These are phyloP conservation scores for Monosporascus sp. DNA, from an alignment of 2,329 filamentous ascomycete genomes.

Conservation along the genomic window DNA sequence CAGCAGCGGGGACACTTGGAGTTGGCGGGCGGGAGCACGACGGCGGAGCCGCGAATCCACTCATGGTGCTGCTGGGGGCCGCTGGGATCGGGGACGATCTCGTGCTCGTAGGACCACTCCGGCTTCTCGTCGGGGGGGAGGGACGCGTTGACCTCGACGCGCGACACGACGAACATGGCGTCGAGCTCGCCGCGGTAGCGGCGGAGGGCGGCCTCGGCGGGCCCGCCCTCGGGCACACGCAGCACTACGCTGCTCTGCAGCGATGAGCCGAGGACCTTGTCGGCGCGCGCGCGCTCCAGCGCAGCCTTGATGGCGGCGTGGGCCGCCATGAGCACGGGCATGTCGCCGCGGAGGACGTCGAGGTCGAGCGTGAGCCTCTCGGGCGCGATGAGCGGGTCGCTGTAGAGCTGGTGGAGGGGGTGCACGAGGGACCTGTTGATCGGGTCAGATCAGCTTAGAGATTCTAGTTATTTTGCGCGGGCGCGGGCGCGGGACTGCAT, in stretches of 20 bases:
- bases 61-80: too few relatives aligned
- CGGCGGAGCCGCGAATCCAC: constrained; percentile 29
- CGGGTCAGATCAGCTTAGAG: neutral
- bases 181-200: constrained; percentile 49
- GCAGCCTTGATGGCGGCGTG: constrained; percentile 67
- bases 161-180: constrained; percentile 65
- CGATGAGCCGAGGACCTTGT: constrained; percentile 73
- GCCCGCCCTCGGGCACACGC: constrained; percentile 32
- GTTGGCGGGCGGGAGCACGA: constrained; percentile 44
- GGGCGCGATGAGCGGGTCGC: constrained; percentile 36
- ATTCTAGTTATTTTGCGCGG: too few relatives aligned
- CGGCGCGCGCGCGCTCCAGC: constrained; percentile 66
- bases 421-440: constrained; percentile 23
- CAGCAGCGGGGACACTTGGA: constrained; percentile 86
- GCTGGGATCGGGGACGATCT: constrained; percentile 30
- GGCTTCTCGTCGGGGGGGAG: constrained; percentile 21
- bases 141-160: constrained; percentile 44
- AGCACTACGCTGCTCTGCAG: constrained; percentile 71
- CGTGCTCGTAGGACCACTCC: constrained; percentile 37
- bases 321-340: constrained; percentile 47
- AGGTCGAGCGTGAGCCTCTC: constrained; percentile 34
- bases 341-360: constrained; percentile 34
- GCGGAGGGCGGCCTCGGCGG: constrained; percentile 29
- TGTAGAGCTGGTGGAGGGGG: constrained; percentile 46
- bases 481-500: constrained; percentile 8